A percentile compares a stretch with the other conserved stretches of the same genome.
phyloP scores from a whole-genome alignment of 805 yeast genomes.

The Yamadazyma scolyti region DNA sequence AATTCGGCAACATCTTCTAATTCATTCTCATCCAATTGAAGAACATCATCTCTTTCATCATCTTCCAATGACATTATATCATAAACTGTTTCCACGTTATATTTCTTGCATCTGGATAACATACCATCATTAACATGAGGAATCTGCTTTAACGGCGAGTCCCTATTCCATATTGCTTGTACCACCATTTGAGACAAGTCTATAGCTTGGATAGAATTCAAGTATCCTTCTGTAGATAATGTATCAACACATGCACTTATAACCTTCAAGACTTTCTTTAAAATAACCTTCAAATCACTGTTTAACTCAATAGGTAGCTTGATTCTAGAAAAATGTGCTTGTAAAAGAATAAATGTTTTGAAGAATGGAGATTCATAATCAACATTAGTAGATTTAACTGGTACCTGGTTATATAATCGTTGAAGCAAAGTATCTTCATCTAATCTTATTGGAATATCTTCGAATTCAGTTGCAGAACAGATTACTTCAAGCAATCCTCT shows the following conservation, averaged over 20 bases:
- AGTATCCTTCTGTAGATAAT: conserved; percentile 72
- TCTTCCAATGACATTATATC: conserved; percentile 82
- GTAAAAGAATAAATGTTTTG: conserved; percentile 73
- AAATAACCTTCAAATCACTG: conserved; percentile 51
- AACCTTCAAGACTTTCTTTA: conserved; percentile 47
- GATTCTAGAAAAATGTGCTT: conserved; percentile 75
- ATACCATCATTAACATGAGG: conserved; percentile 59
- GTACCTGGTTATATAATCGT: conserved; percentile 56
- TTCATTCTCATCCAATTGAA: conserved; percentile 50
- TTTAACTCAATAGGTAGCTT: conserved; percentile 55
- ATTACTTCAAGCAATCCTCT: conserved; percentile 62
- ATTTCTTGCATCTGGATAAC: conserved; percentile 50
- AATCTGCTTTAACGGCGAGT: conserved; percentile 73
- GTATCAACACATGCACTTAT: conserved; percentile 71
- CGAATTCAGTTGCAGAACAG: conserved; percentile 71
- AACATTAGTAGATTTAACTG: conserved; percentile 47
- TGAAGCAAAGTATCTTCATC: conserved; percentile 51
- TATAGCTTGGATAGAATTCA: conserved; percentile 79
- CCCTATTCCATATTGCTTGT: conserved; percentile 83
- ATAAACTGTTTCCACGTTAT: conserved; percentile 64
- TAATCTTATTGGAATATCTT: conserved; percentile 54
- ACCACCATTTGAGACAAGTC: conserved; percentile 85
- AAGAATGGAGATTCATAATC: conserved; percentile 53
- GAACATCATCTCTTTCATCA: conserved; percentile 60
- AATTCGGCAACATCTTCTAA: conserved; percentile 74